Evolutionary conservation across 495 filamentous ascomycete genomes (phyloP).

Genomic region (Hyaloscypha bicolor): DNA sequence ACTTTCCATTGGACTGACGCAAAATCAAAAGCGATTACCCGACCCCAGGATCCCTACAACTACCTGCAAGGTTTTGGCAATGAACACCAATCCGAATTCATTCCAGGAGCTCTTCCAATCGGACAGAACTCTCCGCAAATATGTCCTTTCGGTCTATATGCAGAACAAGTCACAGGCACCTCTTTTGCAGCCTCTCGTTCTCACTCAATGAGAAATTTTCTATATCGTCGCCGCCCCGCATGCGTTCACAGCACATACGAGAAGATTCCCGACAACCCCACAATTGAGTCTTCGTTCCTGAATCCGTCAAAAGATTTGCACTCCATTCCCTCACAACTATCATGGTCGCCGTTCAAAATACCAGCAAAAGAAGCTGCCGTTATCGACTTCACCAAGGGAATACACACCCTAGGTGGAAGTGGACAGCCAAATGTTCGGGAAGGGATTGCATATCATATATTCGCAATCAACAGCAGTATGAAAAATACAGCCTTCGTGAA

Average conservation of each 20-base stretch:
- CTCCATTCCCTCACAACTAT: not conserved
- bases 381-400: slow-evolving; percentile 77
- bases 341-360: not conserved
- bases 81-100: slow-evolving; percentile 39
- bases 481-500: slow-evolving; percentile 71
- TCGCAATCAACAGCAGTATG: slow-evolving; percentile 78
- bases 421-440: slow-evolving; percentile 78
- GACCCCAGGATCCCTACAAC: slow-evolving; percentile 11
- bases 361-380: slow-evolving; percentile 61
- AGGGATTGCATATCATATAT: slow-evolving; percentile 78
- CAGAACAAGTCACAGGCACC: slow-evolving; percentile 88
- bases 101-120: slow-evolving; percentile 45
- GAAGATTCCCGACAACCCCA: not conserved
- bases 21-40: slow-evolving; percentile 1
- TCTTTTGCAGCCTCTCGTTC: slow-evolving; percentile 62
- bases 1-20: not conserved
- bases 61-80: slow-evolving; percentile 14
- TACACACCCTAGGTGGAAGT: slow-evolving; percentile 77
- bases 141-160: slow-evolving; percentile 75
- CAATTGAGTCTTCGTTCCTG: not conserved
- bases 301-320: not conserved
- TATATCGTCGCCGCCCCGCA: not conserved
- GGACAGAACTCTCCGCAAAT: slow-evolving; percentile 86
- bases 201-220: slow-evolving; percentile 1
- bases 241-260: not conserved